Conservation (phyloP, 2,329 filamentous ascomycete species). For the Neurospora sp. region DNA sequence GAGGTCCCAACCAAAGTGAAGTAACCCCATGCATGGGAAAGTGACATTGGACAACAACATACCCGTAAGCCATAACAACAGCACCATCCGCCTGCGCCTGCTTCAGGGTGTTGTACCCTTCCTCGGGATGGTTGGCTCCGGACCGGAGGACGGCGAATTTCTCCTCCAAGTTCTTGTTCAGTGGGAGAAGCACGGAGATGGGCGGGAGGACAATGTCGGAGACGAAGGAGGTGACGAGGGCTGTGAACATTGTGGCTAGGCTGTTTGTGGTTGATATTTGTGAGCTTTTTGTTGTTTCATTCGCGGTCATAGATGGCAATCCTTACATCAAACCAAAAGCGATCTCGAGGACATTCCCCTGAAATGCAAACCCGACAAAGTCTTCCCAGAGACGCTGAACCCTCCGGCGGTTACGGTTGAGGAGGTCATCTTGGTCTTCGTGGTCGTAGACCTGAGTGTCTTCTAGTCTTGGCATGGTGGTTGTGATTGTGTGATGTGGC, state of each 20-base stretch:
- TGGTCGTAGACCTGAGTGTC: slow-evolving; percentile 23
- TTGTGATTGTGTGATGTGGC: background rate
- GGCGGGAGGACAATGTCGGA: slow-evolving; percentile 61
- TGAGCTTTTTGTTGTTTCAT: background rate
- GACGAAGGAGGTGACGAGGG: slow-evolving; percentile 62
- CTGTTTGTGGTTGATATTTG: slow-evolving; percentile 26
- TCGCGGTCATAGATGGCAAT: background rate
- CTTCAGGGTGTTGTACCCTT: slow-evolving; percentile 59
- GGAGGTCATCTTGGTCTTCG: slow-evolving; percentile 32
- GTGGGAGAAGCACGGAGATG: slow-evolving; percentile 57
- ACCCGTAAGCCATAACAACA: slow-evolving; percentile 64
- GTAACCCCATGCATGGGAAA: background rate
- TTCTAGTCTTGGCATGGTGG: slow-evolving; percentile 18
- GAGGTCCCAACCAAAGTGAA: background rate
- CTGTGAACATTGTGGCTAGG: slow-evolving; percentile 61
- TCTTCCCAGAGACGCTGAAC: slow-evolving; percentile 47
- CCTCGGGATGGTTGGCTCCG: slow-evolving; percentile 40
- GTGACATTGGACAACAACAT: slow-evolving; percentile 15
- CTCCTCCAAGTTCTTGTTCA: slow-evolving; percentile 63
- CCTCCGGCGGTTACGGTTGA: slow-evolving; percentile 36
- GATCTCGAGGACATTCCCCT: slow-evolving; percentile 67
- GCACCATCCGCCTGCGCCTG: slow-evolving; percentile 63
- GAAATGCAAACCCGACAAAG: slow-evolving; percentile 63
- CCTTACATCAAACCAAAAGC: slow-evolving; percentile 64
- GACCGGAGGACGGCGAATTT: slow-evolving; percentile 58